phyloP scores from a whole-genome alignment of 345 rosid genomes.

The Anacardium occidentale region DNA sequence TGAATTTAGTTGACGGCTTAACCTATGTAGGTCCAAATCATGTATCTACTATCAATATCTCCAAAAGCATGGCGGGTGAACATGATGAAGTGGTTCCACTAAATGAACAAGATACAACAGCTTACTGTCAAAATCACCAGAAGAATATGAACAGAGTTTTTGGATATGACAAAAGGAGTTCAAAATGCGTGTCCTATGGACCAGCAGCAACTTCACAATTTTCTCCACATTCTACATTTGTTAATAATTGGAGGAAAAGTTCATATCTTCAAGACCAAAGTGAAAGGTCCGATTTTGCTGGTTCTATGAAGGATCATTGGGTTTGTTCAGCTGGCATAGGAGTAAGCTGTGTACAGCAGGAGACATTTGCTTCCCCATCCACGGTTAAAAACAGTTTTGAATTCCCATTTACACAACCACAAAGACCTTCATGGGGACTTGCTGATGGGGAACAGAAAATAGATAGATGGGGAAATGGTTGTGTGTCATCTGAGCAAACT shows the following conservation, averaged over 20 bases:
- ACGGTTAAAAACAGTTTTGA: slow-evolving; percentile 24
- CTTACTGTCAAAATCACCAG: background rate
- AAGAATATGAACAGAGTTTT: slow-evolving; percentile 12
- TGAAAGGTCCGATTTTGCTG: slow-evolving; percentile 3
- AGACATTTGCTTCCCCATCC: slow-evolving; percentile 26
- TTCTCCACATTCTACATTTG: background rate
- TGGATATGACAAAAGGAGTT: slow-evolving; percentile 16
- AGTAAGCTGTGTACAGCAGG: background rate
- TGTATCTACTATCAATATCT: background rate
- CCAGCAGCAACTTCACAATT: background rate
- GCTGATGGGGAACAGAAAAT: background rate
- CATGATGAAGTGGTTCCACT: background rate
- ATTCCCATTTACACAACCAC: slow-evolving; percentile 16
- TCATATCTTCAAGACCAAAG: slow-evolving; percentile 21
- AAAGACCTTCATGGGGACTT: slow-evolving; percentile 3
- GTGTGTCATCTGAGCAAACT: background rate
- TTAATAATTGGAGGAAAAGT: slow-evolving; percentile 23
- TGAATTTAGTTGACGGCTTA: slow-evolving; percentile 6
- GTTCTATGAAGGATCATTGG: slow-evolving; percentile 25
- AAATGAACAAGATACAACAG: slow-evolving; percentile 6
- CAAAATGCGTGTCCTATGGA: slow-evolving; percentile 16
- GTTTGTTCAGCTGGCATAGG: background rate
- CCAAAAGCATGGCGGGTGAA: background rate
- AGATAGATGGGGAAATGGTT: slow-evolving; percentile 6
- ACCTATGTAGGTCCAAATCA: background rate